phyloP scores from a whole-genome alignment of 2,329 filamentous ascomycete genomes.

The Dactylonectria estremocensis region DNA sequence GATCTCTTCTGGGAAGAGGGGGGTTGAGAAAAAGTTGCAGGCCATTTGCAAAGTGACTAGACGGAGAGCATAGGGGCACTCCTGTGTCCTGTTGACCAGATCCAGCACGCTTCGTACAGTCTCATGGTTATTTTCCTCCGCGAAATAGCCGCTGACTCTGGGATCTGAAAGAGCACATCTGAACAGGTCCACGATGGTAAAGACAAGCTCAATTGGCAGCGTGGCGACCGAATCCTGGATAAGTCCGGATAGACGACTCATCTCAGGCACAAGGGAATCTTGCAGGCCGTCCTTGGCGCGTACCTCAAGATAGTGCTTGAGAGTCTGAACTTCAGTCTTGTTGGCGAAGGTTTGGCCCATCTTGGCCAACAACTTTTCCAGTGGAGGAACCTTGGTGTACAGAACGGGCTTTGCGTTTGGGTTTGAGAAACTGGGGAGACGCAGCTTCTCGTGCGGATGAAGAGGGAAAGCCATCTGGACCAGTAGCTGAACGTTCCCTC shows the following conservation, averaged over 20 bases:
- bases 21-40: constrained; percentile 87
- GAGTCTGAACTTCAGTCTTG: constrained; percentile 71
- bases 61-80: constrained; percentile 84
- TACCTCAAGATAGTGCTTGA: constrained; percentile 80
- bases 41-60: constrained; percentile 87
- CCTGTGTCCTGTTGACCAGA: constrained; percentile 68
- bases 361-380: constrained; percentile 86
- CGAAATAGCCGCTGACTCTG: constrained; percentile 85
- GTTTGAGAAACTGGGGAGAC: constrained; percentile 78
- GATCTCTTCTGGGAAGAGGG: constrained; percentile 78
- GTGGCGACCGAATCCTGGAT: constrained; percentile 68
- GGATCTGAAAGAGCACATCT: constrained; percentile 83
- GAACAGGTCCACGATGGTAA: constrained; percentile 89
- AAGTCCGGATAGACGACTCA: constrained; percentile 75
- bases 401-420: constrained; percentile 76
- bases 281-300: constrained; percentile 71
- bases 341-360: constrained; percentile 74
- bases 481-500: constrained; percentile 80
- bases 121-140: constrained; percentile 78
- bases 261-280: constrained; percentile 79
- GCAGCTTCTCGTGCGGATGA: constrained; percentile 82
- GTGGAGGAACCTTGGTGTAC: constrained; percentile 84
- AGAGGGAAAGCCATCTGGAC: constrained; percentile 81
- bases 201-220: constrained; percentile 77
- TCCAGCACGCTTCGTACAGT: constrained; percentile 76